Evolutionary conservation across 2,329 filamentous ascomycete species (phyloP).

Genomic region (Aureobasidium zeae): DNA sequence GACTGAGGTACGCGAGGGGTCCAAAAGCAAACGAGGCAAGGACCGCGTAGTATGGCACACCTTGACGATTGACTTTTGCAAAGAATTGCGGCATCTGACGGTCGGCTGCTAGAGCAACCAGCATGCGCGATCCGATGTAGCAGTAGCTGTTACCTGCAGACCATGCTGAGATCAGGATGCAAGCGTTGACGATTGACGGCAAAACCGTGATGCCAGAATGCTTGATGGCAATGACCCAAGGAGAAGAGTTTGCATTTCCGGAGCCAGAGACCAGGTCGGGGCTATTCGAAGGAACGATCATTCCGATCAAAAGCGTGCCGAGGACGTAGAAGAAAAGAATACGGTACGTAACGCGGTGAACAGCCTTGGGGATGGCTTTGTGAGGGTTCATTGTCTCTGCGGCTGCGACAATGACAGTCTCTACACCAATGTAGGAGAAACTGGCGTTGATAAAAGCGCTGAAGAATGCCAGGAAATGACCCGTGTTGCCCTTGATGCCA

Average conservation of each 20-base stretch:
- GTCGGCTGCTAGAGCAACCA: conserved; percentile 52
- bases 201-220: conserved; percentile 58
- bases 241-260: conserved; percentile 33
- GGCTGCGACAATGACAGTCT: conserved; percentile 46
- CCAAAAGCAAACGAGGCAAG: conserved; percentile 34
- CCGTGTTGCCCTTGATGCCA: conserved; percentile 27
- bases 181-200: conserved; percentile 64
- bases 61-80: conserved; percentile 42
- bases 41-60: conserved; percentile 47
- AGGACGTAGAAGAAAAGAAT: conserved; percentile 49
- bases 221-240: conserved; percentile 63
- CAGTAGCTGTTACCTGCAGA: conserved; percentile 53
- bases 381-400: conserved; percentile 46
- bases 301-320: conserved; percentile 48
- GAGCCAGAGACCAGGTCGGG: conserved; percentile 40
- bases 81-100: conserved; percentile 50
- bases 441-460: conserved; percentile 30
- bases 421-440: conserved; percentile 45
- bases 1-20: conserved; percentile 37
- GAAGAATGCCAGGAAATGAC: conserved; percentile 25
- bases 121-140: conserved; percentile 48
- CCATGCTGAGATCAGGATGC: conserved; percentile 63
- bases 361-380: conserved; percentile 44
- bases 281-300: conserved; percentile 50
- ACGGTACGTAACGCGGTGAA: conserved; percentile 44